These are phyloP conservation scores for Solanum hybrid DNA, from an alignment of 305 asterid species.

Conservation along the genomic window DNA sequence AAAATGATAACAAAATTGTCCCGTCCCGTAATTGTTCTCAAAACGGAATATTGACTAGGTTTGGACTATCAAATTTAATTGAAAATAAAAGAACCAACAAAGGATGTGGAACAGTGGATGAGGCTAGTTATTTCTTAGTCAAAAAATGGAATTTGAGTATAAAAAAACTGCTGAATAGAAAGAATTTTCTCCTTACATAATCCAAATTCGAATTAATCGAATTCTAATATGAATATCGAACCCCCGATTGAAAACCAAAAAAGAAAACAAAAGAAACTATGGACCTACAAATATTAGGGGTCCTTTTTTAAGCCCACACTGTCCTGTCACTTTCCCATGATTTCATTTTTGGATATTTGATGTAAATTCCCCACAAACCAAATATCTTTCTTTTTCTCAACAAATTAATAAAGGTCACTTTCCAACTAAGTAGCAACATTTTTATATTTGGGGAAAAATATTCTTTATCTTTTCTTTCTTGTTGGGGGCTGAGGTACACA, in stretches of 20 bases:
- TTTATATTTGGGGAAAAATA: not conserved
- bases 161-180: no score
- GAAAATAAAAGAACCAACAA: not conserved
- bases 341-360: slow-evolving; percentile 11
- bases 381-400: not conserved
- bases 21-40: slow-evolving; percentile 5
- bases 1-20: not conserved
- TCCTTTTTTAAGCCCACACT: not conserved
- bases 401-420: slow-evolving; percentile 13
- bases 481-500: not conserved
- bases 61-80: not conserved
- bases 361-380: slow-evolving; percentile 4
- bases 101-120: not conserved
- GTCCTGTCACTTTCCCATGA: slow-evolving; percentile 21
- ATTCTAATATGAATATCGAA: no score
- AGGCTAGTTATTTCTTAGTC: no score
- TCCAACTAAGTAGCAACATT: slow-evolving; percentile 8
- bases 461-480: not conserved
- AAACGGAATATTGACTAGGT: slow-evolving; percentile 22
- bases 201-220: rapidly evolving
- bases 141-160: no score
- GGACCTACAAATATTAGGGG: slow-evolving; percentile 8
- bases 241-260: rapidly evolving
- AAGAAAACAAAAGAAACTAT: not conserved
- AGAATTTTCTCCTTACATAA: not conserved